phyloP scores from a whole-genome alignment of 257 asterid species.

The Avicennia marina region DNA sequence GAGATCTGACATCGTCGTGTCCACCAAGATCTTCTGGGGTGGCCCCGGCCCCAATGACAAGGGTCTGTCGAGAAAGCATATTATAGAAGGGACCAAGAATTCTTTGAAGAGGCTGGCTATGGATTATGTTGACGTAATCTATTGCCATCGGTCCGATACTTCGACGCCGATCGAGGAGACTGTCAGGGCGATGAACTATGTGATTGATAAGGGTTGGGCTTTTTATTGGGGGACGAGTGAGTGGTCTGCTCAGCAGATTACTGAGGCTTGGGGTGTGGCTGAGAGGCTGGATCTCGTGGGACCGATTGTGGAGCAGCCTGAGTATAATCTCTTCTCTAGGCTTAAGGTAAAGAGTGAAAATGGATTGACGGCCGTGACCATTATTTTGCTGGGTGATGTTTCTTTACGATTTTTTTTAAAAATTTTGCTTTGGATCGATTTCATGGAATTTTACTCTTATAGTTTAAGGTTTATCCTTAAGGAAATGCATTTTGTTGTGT shows the following conservation, averaged over 20 bases:
- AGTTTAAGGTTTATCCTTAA: too few relatives aligned
- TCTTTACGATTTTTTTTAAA: too few relatives aligned
- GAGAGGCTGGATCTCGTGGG: slow-evolving; percentile 86
- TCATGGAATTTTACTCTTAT: too few relatives aligned
- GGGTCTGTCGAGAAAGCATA: slow-evolving; percentile 88
- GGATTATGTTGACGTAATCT: slow-evolving; percentile 83
- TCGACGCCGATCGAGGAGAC: slow-evolving; percentile 92
- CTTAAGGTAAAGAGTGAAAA: slow-evolving; percentile 80
- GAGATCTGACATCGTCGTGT: slow-evolving; percentile 77
- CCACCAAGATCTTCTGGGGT: slow-evolving; percentile 99
- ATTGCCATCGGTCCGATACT: slow-evolving; percentile 80
- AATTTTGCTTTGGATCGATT: too few relatives aligned
- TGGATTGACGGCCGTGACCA: too few relatives aligned
- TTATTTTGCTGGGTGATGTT: too few relatives aligned
- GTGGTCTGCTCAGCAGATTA: slow-evolving; percentile 97
- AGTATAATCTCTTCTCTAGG: slow-evolving; percentile 79
- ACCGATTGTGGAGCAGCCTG: slow-evolving; percentile 95
- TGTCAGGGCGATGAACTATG: slow-evolving; percentile 92
- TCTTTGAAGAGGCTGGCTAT: slow-evolving; percentile 74
- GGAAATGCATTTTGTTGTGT: too few relatives aligned
- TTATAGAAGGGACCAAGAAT: slow-evolving; percentile 77
- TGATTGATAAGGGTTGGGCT: slow-evolving; percentile 97
- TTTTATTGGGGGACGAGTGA: slow-evolving; percentile 98
- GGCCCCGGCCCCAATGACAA: slow-evolving; percentile 95
- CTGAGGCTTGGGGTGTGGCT: slow-evolving; percentile 95